Conservation (phyloP, 1,284 basidiomycete genomes). For the Cutaneotrichosporon cyanovorans region DNA sequence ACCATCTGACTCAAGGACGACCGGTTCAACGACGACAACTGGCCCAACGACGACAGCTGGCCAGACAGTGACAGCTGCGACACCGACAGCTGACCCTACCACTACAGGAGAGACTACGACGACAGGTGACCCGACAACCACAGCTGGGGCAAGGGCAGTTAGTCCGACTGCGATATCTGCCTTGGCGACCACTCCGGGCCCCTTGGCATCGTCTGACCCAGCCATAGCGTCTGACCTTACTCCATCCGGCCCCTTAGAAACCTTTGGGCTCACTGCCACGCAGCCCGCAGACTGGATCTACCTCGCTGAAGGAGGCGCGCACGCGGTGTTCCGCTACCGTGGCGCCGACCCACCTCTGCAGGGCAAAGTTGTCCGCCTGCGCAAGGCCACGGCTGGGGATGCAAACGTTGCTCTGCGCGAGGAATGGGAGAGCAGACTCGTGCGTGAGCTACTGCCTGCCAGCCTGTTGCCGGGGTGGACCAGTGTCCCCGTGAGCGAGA, state of each 20-base stretch:
- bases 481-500: slow-evolving; percentile 51
- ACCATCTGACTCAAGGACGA: not conserved
- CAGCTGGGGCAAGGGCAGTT: too few relatives aligned
- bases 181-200: too few relatives aligned
- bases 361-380: slow-evolving; percentile 58
- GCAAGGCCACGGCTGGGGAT: slow-evolving; percentile 2
- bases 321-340: slow-evolving; percentile 72
- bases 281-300: slow-evolving; percentile 64
- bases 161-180: too few relatives aligned
- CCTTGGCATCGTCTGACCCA: not conserved
- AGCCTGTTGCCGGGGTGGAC: slow-evolving; percentile 55
- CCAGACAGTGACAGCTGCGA: too few relatives aligned
- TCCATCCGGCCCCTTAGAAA: too few relatives aligned
- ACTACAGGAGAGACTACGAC: too few relatives aligned
- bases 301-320: slow-evolving; percentile 79
- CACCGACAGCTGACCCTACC: too few relatives aligned
- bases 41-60: not conserved
- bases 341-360: slow-evolving; percentile 54
- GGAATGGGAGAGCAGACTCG: slow-evolving; percentile 25
- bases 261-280: slow-evolving; percentile 13
- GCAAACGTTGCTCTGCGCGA: slow-evolving; percentile 6
- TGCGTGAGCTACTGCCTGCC: slow-evolving; percentile 52
- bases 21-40: too few relatives aligned
- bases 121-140: too few relatives aligned
- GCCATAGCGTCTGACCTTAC: too few relatives aligned